Base-by-base conservation (phyloP, 306 rosid species). In the Acmispon strigosus region DNA sequence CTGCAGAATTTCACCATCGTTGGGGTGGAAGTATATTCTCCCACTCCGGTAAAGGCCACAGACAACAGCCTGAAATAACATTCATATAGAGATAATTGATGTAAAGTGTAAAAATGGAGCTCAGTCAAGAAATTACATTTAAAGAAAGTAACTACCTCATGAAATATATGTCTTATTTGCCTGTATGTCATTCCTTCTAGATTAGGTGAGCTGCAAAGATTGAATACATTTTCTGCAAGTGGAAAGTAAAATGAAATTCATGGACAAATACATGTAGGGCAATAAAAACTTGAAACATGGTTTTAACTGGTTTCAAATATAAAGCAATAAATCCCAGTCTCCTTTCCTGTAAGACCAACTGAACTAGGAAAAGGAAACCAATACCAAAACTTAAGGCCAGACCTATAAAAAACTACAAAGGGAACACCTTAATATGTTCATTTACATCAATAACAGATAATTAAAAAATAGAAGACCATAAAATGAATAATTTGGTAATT, bases 21-120 rank as follows among this genome's bases (percentile, higher is more conserved):
- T 76, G 57, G 99, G 99, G 82, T 94, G 99, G 81, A 94, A 94
- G 79, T 78, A 49, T 83, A 89, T 84, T 84, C 76, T 86, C 82
- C 97, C 97, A 58, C 74, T 80, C 60, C 96, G 92, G 74, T 86
- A 86, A 47, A 94, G 90, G 56, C 99, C 99, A 76, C 96, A 91
- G 67, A 91, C 95, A 75, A 91, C 80, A 48, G 81, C 96, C 97
- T 94, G 96, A 75, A 84, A 85, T 62, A 44, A 73, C 36, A 75
- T 72, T 51, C 79, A 77, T 41, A 62, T 41, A 73, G 65, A 67
- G 29, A 73, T 37, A 24, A 59, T 37, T 37, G 34, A 64, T 49
- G 64, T 15, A 62, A 66, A 67, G 77, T 36, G 64, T 16, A 66
- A 16, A 39, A 15, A 49, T 53, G 70, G 48, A 62, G 39, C 45